A percentile compares a stretch with the other conserved stretches of the same genome.
phyloP scores from a whole-genome alignment of 352 stramenopile genomes.

The Saprolegnia diclina region DNA sequence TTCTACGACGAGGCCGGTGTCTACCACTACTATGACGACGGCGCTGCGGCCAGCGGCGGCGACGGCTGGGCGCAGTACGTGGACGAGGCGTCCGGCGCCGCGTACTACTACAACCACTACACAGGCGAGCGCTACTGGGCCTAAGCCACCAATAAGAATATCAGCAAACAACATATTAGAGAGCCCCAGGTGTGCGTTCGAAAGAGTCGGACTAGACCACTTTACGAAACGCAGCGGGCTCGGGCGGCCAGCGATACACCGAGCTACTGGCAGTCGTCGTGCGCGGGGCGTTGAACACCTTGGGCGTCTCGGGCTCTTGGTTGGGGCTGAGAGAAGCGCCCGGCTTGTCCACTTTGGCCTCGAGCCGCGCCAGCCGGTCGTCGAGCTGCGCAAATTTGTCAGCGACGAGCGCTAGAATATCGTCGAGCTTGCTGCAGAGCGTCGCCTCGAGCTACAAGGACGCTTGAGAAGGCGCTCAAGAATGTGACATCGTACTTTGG shows the following conservation, averaged over 20 bases:
- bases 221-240: constrained; percentile 23
- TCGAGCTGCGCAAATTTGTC: constrained; percentile 19
- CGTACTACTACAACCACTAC: constrained; percentile 87
- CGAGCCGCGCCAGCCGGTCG: constrained; percentile 8
- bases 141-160: constrained; percentile 27
- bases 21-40: constrained; percentile 78
- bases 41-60: constrained; percentile 16
- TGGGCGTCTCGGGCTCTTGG: not conserved
- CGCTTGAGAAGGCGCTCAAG: not conserved
- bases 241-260: constrained; percentile 20
- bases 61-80: constrained; percentile 76
- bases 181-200: too few relatives aligned
- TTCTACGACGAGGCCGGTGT: constrained; percentile 78
- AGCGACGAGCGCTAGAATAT: not conserved
- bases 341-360: not conserved
- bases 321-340: not conserved
- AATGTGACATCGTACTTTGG: not conserved
- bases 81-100: constrained; percentile 76
- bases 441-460: constrained; percentile 3
- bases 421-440: constrained; percentile 9
- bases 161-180: too few relatives aligned
- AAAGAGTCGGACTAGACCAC: not conserved
- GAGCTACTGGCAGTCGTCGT: not conserved
- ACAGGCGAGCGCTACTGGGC: constrained; percentile 84
- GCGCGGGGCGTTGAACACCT: not conserved